These are phyloP conservation scores for Pleurostoma richardsiae DNA, from an alignment of 2,329 filamentous ascomycete genomes.

Conservation along the genomic window DNA sequence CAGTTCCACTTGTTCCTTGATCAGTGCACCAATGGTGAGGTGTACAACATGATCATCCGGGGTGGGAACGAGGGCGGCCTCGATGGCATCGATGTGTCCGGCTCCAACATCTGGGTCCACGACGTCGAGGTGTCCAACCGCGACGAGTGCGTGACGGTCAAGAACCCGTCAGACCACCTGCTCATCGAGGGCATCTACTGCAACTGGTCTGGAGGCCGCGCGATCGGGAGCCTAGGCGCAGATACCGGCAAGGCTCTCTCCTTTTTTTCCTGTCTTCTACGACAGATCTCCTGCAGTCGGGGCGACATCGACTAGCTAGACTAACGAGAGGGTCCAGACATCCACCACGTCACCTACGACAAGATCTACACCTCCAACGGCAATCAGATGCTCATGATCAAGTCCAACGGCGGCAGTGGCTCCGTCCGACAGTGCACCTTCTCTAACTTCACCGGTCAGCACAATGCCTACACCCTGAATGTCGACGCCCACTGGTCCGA, in stretches of 20 bases:
- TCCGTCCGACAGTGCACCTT: conserved; percentile 29
- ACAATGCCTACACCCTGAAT: conserved; percentile 50
- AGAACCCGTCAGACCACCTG: conserved; percentile 42
- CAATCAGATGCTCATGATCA: conserved; percentile 59
- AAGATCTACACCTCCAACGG: conserved; percentile 51
- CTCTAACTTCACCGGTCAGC: conserved; percentile 50
- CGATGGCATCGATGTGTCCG: conserved; percentile 51
- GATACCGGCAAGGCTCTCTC: conserved; percentile 17
- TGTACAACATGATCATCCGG: conserved; percentile 45
- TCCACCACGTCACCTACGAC: conserved; percentile 44
- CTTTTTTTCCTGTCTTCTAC: not conserved
- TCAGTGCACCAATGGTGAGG: conserved; percentile 38
- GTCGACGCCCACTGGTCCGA: conserved; percentile 42
- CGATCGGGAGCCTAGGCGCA: conserved; percentile 43
- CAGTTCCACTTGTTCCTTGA: conserved; percentile 43
- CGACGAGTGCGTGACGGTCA: conserved; percentile 55
- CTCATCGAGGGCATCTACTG: conserved; percentile 52
- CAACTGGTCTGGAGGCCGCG: conserved; percentile 50
- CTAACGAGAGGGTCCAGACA: conserved; percentile 16
- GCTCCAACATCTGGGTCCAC: conserved; percentile 49
- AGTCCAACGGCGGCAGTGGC: conserved; percentile 51
- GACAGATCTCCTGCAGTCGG: no score
- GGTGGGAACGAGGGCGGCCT: conserved; percentile 40
- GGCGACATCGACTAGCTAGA: not conserved
- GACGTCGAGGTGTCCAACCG: conserved; percentile 56